Evolutionary conservation across 2,329 filamentous ascomycete species (phyloP).

Genomic region (Didymella pinodella): DNA sequence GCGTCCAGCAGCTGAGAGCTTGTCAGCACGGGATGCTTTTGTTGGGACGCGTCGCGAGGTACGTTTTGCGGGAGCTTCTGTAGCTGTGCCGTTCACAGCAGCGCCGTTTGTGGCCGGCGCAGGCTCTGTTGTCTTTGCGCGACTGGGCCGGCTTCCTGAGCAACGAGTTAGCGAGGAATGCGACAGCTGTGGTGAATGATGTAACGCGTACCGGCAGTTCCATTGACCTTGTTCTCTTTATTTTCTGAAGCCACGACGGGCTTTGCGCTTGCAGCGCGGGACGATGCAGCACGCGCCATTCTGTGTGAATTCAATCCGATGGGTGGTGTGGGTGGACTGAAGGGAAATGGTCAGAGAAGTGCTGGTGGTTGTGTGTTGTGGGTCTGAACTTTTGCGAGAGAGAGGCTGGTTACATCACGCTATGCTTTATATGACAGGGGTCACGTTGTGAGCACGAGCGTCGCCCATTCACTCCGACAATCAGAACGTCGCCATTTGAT

Average conservation of each 20-base stretch:
- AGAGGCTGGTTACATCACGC: conserved; percentile 21
- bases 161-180: conserved; percentile 27
- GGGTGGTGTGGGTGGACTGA: conserved; percentile 29
- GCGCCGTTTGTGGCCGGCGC: conserved; percentile 22
- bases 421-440: conserved; percentile 18
- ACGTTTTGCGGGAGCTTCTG: conserved; percentile 20
- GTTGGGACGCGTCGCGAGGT: conserved; percentile 20
- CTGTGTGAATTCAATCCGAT: conserved; percentile 22
- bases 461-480: conserved; percentile 8
- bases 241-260: conserved; percentile 37
- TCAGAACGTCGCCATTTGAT: neutral
- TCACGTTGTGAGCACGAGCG: conserved; percentile 19
- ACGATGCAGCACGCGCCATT: conserved; percentile 42
- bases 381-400: conserved; percentile 31
- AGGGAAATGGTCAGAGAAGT: conserved; percentile 22
- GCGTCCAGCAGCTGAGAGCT: conserved; percentile 24
- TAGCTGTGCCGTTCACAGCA: conserved; percentile 13
- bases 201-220: conserved; percentile 40
- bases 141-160: conserved; percentile 31
- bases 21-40: conserved; percentile 23
- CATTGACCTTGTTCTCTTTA: conserved; percentile 35
- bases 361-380: conserved; percentile 40
- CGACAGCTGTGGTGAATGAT: conserved; percentile 15
- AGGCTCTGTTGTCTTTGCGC: conserved; percentile 40
- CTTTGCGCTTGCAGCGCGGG: conserved; percentile 42